Percentiles rank a stretch among this genome's conserved stretches.
phyloP scores from a whole-genome alignment of 345 rosid species.

The Diplotaxis tenuifolia region DNA sequence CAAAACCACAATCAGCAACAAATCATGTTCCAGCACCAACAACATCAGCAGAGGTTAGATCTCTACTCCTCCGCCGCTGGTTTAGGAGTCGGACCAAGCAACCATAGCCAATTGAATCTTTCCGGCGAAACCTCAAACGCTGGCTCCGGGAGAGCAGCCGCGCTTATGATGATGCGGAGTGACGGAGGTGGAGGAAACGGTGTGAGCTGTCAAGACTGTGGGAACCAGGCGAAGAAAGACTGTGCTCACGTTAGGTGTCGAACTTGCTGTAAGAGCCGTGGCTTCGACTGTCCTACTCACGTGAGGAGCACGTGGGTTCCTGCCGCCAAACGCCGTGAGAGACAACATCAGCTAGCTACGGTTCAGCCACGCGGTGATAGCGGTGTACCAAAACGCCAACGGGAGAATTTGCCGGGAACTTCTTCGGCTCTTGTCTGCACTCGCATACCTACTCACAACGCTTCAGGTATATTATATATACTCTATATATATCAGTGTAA shows the following conservation, averaged over 20 bases:
- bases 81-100: slow-evolving; percentile 72
- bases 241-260: slow-evolving; percentile 74
- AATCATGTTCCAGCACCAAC: slow-evolving; percentile 39
- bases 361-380: slow-evolving; percentile 30
- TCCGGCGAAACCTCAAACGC: slow-evolving; percentile 48
- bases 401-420: slow-evolving; percentile 40
- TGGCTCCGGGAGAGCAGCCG: slow-evolving; percentile 31
- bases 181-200: slow-evolving; percentile 36
- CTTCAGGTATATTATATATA: slow-evolving; percentile 50
- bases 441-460: slow-evolving; percentile 42
- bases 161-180: slow-evolving; percentile 44
- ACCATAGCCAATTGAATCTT: slow-evolving; percentile 35
- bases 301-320: slow-evolving; percentile 96
- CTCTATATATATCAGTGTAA: not conserved
- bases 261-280: slow-evolving; percentile 88
- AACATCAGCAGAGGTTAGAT: slow-evolving; percentile 52
- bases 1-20: slow-evolving; percentile 58
- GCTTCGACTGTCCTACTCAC: slow-evolving; percentile 72
- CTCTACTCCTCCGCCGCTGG: slow-evolving; percentile 60
- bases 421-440: slow-evolving; percentile 52
- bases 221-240: slow-evolving; percentile 90
- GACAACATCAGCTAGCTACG: slow-evolving; percentile 46
- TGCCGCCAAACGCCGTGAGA: slow-evolving; percentile 75
- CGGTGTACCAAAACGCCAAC: slow-evolving; percentile 43
- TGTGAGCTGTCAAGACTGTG: slow-evolving; percentile 80